Conservation (phyloP, 2,329 filamentous ascomycete species). For the Onygenales sp. region DNA sequence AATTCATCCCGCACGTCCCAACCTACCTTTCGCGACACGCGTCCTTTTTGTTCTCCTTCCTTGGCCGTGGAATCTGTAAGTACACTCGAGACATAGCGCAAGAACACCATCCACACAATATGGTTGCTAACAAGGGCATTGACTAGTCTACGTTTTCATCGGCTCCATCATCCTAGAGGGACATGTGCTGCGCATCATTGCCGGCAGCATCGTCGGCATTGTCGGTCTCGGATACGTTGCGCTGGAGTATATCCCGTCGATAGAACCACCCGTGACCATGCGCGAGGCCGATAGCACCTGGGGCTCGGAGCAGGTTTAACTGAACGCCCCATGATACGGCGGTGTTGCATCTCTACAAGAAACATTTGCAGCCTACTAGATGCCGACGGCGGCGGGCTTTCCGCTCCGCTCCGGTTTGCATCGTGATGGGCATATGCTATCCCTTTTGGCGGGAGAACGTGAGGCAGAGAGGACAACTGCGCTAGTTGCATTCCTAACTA, state of each 20-base stretch:
- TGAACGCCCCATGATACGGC: not conserved
- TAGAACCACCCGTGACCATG: conserved; percentile 75
- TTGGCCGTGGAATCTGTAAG: conserved; percentile 90
- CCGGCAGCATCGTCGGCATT: conserved; percentile 67
- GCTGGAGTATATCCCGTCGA: conserved; percentile 67
- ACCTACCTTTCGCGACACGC: conserved; percentile 88
- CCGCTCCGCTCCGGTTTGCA: too few relatives aligned
- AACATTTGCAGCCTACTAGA: not conserved
- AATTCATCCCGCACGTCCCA: conserved; percentile 77
- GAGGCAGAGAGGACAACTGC: too few relatives aligned
- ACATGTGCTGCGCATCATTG: conserved; percentile 58
- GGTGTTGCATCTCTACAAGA: conserved; percentile 2
- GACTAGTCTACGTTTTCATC: conserved; percentile 89
- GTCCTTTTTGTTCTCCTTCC: conserved; percentile 95
- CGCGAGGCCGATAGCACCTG: conserved; percentile 65
- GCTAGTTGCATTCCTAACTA: too few relatives aligned
- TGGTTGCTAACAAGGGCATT: not conserved
- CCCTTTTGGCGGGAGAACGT: too few relatives aligned
- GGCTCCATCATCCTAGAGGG: conserved; percentile 72
- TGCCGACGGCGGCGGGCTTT: too few relatives aligned
- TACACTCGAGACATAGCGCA: conserved; percentile 17
- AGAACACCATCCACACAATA: not conserved
- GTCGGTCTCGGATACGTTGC: conserved; percentile 68
- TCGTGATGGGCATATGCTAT: too few relatives aligned
- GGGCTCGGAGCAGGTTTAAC: conserved; percentile 67